These are phyloP conservation scores for Austroboletus eburneus DNA, from an alignment of 768 basidiomycete species.

Conservation along the genomic window DNA sequence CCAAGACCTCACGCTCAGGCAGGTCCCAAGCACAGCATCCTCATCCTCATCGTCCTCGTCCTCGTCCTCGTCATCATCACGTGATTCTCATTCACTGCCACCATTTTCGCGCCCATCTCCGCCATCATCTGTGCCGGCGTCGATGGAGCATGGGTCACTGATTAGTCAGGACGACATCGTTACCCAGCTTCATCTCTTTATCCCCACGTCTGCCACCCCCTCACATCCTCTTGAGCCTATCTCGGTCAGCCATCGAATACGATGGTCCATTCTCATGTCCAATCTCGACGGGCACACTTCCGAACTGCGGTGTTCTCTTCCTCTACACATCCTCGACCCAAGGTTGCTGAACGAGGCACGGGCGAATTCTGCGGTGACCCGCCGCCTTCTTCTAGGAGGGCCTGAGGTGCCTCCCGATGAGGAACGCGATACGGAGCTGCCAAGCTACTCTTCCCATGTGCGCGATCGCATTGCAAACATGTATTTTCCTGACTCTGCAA, in stretches of 20 bases:
- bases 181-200: conserved; percentile 53
- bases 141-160: conserved; percentile 18
- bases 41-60: too few species aligned
- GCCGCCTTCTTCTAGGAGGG: conserved; percentile 46
- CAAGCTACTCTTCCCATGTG: conserved; percentile 86
- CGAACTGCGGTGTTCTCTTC: conserved; percentile 92
- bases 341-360: conserved; percentile 73
- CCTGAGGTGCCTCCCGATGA: conserved; percentile 38
- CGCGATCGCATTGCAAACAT: conserved; percentile 84
- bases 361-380: conserved; percentile 65
- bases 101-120: background rate
- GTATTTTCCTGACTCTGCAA: conserved; percentile 61
- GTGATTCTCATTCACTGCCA: conserved; percentile 1
- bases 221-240: conserved; percentile 77
- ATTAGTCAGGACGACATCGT: conserved; percentile 46
- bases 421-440: conserved; percentile 70
- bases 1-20: conserved; percentile 13
- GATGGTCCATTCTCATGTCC: conserved; percentile 73
- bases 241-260: conserved; percentile 69
- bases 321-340: conserved; percentile 77
- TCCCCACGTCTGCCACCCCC: conserved; percentile 63
- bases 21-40: conserved; percentile 12
- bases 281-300: conserved; percentile 92
- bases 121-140: conserved; percentile 2
- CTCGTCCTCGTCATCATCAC: conserved; percentile 16